phyloP scores from a whole-genome alignment of 83 land plant species.

The Thuja plicata region DNA sequence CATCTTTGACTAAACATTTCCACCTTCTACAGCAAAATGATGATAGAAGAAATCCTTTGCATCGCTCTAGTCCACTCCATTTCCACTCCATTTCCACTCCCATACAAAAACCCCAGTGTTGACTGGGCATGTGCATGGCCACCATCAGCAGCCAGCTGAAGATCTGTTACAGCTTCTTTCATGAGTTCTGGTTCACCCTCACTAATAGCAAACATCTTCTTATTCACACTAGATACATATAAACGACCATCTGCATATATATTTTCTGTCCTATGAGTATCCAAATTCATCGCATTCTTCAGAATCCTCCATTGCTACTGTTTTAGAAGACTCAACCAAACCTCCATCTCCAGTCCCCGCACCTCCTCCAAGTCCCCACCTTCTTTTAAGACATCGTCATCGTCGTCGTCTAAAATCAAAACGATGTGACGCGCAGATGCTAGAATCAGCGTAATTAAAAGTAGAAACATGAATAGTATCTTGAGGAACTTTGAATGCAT shows the following conservation, averaged over 20 bases:
- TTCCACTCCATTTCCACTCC: constrained; percentile 53
- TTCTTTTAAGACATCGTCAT: constrained; percentile 9
- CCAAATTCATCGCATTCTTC: constrained; percentile 14
- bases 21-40: constrained; percentile 76
- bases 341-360: background rate
- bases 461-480: background rate
- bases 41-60: constrained; percentile 78
- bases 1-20: constrained; percentile 86
- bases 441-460: background rate
- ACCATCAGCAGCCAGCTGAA: constrained; percentile 45
- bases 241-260: constrained; percentile 19
- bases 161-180: constrained; percentile 52
- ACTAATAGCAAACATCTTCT: constrained; percentile 57
- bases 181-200: constrained; percentile 47
- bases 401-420: constrained; percentile 5
- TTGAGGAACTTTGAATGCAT: background rate
- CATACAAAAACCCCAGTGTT: constrained; percentile 66
- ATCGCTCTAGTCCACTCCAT: constrained; percentile 48
- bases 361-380: background rate
- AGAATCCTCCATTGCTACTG: constrained; percentile 2
- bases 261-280: constrained; percentile 14
- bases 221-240: constrained; percentile 56
- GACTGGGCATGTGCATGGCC: constrained; percentile 84
- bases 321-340: background rate
- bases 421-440: constrained; percentile 8